phyloP scores from a whole-genome alignment of 805 yeast genomes.

The Saturnispora besseyi region DNA sequence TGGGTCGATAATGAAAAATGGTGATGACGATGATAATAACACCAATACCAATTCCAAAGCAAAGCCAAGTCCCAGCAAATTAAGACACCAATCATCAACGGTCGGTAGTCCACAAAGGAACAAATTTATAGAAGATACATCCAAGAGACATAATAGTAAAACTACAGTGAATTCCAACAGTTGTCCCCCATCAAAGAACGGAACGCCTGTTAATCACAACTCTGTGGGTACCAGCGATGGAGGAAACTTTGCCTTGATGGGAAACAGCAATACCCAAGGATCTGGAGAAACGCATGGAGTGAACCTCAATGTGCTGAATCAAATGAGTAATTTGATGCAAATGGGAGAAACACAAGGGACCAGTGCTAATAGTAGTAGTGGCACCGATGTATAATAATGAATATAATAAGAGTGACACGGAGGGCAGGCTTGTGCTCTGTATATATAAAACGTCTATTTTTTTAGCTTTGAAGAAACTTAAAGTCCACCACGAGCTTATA shows the following conservation, averaged over 20 bases:
- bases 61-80: neutral
- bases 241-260: neutral
- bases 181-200: neutral
- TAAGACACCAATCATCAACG: neutral
- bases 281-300: conserved; percentile 1
- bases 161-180: neutral
- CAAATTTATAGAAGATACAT: neutral
- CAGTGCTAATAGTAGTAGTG: neutral
- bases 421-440: neutral
- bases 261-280: neutral
- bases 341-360: neutral
- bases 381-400: neutral
- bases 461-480: too few species aligned
- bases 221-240: neutral
- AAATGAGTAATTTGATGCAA: conserved; percentile 5
- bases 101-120: neutral
- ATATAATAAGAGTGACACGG: neutral
- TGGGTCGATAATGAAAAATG: neutral
- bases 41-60: neutral
- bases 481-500: too few species aligned
- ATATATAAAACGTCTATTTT: too few species aligned
- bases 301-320: conserved; percentile 2
- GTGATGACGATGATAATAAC: neutral
- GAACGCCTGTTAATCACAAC: neutral
- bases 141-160: neutral